These are phyloP conservation scores for Phyllostachys edulis DNA, from an alignment of 176 grass and related monocot genomes.

Conservation along the genomic window DNA sequence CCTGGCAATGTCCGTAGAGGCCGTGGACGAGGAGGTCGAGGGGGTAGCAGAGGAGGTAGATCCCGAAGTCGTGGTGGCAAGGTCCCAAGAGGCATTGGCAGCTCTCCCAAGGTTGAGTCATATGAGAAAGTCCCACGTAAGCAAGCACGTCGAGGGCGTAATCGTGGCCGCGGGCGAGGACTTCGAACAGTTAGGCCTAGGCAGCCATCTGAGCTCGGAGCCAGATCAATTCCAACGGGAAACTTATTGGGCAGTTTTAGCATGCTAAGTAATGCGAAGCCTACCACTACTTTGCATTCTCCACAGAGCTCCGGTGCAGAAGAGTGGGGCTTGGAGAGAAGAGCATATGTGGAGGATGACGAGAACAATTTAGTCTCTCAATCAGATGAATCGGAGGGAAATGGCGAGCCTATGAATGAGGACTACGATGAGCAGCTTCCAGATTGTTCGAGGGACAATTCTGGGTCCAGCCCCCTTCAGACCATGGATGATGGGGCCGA, in stretches of 20 bases:
- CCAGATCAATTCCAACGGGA: constrained; percentile 52
- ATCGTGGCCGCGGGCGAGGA: constrained; percentile 64
- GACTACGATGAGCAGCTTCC: constrained; percentile 57
- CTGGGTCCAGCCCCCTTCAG: constrained; percentile 28
- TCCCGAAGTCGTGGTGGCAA: constrained; percentile 68
- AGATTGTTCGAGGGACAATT: constrained; percentile 48
- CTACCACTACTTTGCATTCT: constrained; percentile 29
- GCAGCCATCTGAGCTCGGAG: constrained; percentile 54
- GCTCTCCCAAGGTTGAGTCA: constrained; percentile 34
- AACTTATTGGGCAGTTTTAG: constrained; percentile 82
- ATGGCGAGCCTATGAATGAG: constrained; percentile 57
- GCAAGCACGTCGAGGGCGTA: constrained; percentile 52
- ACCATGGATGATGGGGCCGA: constrained; percentile 48
- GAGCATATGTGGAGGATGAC: constrained; percentile 53
- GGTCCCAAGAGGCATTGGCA: constrained; percentile 55
- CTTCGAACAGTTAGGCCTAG: constrained; percentile 71
- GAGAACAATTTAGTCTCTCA: constrained; percentile 41
- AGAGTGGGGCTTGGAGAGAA: constrained; percentile 72
- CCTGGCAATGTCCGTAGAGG: constrained; percentile 58
- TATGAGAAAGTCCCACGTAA: constrained; percentile 50
- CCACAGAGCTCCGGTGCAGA: constrained; percentile 75
- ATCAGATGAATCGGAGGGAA: constrained; percentile 48
- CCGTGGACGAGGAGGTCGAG: constrained; percentile 67
- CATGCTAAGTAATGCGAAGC: constrained; percentile 57
- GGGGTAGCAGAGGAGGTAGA: constrained; percentile 56